Evolutionary conservation across 306 rosid species (phyloP).

Genomic region (Bauhinia variegata): DNA sequence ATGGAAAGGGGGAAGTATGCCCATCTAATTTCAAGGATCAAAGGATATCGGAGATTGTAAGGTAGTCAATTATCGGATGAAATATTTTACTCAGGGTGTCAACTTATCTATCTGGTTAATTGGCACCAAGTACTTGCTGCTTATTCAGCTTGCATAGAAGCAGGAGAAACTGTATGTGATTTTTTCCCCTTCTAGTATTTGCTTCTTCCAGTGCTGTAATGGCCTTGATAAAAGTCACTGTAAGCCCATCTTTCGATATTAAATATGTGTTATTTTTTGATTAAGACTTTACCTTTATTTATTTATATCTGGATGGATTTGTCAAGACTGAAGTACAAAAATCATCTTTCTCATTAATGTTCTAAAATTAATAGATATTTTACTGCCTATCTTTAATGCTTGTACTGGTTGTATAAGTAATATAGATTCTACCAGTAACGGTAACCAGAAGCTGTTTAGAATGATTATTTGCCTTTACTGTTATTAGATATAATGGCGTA

Average conservation of each 20-base stretch:
- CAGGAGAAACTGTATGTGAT: slow-evolving; percentile 37
- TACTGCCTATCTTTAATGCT: too few relatives aligned
- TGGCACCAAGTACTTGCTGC: slow-evolving; percentile 34
- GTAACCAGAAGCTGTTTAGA: too few relatives aligned
- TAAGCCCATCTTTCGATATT: slow-evolving; percentile 29
- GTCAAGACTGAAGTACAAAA: neutral
- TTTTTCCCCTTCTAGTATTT: slow-evolving; percentile 15
- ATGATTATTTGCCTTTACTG: too few relatives aligned
- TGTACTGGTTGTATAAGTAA: too few relatives aligned
- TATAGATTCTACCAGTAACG: too few relatives aligned
- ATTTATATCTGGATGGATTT: slow-evolving; percentile 8
- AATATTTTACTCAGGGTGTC: slow-evolving; percentile 31
- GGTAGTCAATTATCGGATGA: slow-evolving; percentile 24
- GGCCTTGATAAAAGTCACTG: slow-evolving; percentile 25
- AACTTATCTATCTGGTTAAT: slow-evolving; percentile 28
- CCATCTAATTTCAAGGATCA: slow-evolving; percentile 59
- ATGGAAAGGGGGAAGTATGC: slow-evolving; percentile 66
- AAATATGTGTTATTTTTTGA: too few relatives aligned
- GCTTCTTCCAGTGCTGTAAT: slow-evolving; percentile 17
- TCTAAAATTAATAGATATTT: too few relatives aligned
- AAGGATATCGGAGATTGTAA: slow-evolving; percentile 53
- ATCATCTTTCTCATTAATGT: neutral
- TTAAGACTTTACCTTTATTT: neutral
- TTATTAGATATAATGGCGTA: too few relatives aligned
- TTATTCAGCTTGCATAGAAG: slow-evolving; percentile 39